These are phyloP conservation scores for Coemansia guatemalensis DNA, from an alignment of 192 early-diverging fungal species.

Conservation along the genomic window DNA sequence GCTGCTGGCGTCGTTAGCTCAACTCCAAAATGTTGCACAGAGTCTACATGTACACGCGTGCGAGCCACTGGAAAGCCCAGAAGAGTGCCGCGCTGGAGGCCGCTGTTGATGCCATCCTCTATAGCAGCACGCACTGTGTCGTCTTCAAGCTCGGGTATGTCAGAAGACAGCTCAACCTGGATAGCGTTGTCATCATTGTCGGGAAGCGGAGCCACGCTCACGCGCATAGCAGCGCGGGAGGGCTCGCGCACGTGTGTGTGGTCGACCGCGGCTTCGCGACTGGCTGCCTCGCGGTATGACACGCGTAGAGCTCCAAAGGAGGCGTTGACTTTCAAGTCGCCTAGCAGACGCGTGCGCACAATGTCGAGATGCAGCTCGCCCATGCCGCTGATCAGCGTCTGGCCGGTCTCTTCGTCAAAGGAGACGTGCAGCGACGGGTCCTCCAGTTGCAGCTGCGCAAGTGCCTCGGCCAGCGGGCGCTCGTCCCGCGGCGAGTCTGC, in stretches of 20 bases:
- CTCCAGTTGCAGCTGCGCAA: slow-evolving; percentile 74
- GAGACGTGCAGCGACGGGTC: slow-evolving; percentile 81
- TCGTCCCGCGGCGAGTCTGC: slow-evolving; percentile 77
- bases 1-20: slow-evolving; percentile 60
- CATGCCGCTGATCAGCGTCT: slow-evolving; percentile 87
- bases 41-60: slow-evolving; percentile 55
- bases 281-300: slow-evolving; percentile 78
- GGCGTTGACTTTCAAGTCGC: slow-evolving; percentile 73
- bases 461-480: slow-evolving; percentile 66
- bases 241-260: slow-evolving; percentile 70
- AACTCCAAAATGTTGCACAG: slow-evolving; percentile 58
- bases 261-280: slow-evolving; percentile 25
- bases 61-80: slow-evolving; percentile 75
- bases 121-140: slow-evolving; percentile 55
- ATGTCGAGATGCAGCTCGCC: slow-evolving; percentile 95
- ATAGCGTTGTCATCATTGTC: slow-evolving; percentile 17
- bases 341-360: slow-evolving; percentile 78
- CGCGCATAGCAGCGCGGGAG: slow-evolving; percentile 58
- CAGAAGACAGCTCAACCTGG: slow-evolving; percentile 15
- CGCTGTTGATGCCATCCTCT: slow-evolving; percentile 64
- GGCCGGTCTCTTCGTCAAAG: slow-evolving; percentile 81
- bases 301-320: slow-evolving; percentile 85
- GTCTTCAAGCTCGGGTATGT: slow-evolving; percentile 1
- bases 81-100: slow-evolving; percentile 72
- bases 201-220: slow-evolving; percentile 56